A percentile compares a stretch with the other conserved stretches of the same genome.
phyloP scores from a whole-genome alignment of 305 asterid genomes.

The Fraxinus velutina region DNA sequence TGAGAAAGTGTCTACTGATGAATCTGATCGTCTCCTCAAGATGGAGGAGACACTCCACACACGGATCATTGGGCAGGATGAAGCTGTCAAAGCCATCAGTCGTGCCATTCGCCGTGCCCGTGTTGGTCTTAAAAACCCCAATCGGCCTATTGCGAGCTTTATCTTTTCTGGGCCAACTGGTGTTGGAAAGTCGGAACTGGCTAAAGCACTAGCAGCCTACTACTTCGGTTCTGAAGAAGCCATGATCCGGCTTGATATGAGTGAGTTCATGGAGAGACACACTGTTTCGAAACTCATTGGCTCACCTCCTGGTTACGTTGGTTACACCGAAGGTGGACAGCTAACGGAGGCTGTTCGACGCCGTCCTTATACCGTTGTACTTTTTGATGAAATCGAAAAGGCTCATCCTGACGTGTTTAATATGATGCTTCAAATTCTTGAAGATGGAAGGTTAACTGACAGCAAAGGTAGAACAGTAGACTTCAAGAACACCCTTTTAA shows the following conservation, averaged over 20 bases:
- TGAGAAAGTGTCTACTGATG: conserved; percentile 83
- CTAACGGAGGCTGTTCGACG: conserved; percentile 94
- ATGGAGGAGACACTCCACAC: conserved; percentile 96
- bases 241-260: conserved; percentile 97
- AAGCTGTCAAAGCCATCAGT: conserved; percentile 90
- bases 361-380: conserved; percentile 89
- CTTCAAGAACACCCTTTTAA: conserved; percentile 90
- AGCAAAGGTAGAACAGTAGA: conserved; percentile 96
- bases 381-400: conserved; percentile 88
- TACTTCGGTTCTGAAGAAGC: conserved; percentile 98
- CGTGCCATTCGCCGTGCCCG: conserved; percentile 98
- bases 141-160: conserved; percentile 94
- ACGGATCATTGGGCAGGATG: conserved; percentile 85
- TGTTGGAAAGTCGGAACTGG: conserved; percentile 94
- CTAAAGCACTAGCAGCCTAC: conserved; percentile 85
- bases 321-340: conserved; percentile 97
- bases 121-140: conserved; percentile 95
- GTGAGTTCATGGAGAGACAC: conserved; percentile 99
- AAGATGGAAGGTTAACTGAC: conserved; percentile 92
- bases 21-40: conserved; percentile 89
- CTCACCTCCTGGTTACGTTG: conserved; percentile 95
- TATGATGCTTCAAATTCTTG: conserved; percentile 98
- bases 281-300: conserved; percentile 94
- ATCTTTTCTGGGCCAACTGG: conserved; percentile 98
- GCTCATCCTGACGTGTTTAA: conserved; percentile 96